phyloP scores from a whole-genome alignment of 2,329 filamentous ascomycete genomes.

The Cercospora janseana region DNA sequence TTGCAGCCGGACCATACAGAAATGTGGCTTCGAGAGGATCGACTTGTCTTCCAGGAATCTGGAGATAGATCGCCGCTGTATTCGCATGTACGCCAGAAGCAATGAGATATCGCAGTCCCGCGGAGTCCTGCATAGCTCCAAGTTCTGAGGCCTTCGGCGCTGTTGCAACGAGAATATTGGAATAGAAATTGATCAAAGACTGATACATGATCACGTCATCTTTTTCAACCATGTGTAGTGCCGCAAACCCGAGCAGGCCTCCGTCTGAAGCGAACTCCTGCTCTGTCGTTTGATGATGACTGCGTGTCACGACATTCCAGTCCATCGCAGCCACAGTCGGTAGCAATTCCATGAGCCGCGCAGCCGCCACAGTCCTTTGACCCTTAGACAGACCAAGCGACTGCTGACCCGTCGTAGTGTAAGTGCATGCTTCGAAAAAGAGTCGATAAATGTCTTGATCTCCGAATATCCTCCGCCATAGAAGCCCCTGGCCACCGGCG shows the following conservation, averaged over 20 bases:
- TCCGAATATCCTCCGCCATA: conserved; percentile 62
- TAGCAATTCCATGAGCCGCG: conserved; percentile 58
- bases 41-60: conserved; percentile 46
- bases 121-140: conserved; percentile 19
- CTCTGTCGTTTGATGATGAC: conserved; percentile 56
- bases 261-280: conserved; percentile 36
- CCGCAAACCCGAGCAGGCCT: conserved; percentile 55
- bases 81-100: conserved; percentile 51
- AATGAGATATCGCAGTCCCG: conserved; percentile 53
- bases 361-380: conserved; percentile 60
- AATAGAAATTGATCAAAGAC: conserved; percentile 58
- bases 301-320: conserved; percentile 53
- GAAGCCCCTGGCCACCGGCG: conserved; percentile 48
- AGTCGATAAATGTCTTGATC: conserved; percentile 59
- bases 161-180: conserved; percentile 46
- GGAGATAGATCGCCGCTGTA: conserved; percentile 52
- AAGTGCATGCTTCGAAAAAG: conserved; percentile 56
- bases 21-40: conserved; percentile 55
- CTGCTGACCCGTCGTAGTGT: conserved; percentile 36
- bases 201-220: conserved; percentile 61
- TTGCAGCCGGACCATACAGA: conserved; percentile 54
- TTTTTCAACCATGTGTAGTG: conserved; percentile 56
- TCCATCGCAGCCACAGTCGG: conserved; percentile 54
- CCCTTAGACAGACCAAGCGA: conserved; percentile 47
- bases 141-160: conserved; percentile 4